These are phyloP conservation scores for Teratosphaeria viscida DNA, from an alignment of 2,329 filamentous ascomycete genomes.

Conservation along the genomic window DNA sequence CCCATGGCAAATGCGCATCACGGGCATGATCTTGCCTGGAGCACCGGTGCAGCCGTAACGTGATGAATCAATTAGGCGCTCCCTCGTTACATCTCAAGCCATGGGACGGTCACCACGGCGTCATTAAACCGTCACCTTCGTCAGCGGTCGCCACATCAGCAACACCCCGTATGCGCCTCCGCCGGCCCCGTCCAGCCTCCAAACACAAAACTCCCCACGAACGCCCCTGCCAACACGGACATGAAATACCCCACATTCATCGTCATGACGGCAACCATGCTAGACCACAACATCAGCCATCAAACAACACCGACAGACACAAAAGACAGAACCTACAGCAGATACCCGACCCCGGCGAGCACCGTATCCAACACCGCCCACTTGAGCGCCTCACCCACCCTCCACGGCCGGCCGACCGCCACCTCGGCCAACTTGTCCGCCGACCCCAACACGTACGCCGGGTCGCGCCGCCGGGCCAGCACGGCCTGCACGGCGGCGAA, in stretches of 20 bases:
- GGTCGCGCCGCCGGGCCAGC: not conserved
- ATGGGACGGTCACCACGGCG: not conserved
- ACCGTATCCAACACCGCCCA: slow-evolving; percentile 59
- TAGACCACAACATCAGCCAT: slow-evolving; percentile 28
- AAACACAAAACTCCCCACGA: slow-evolving; percentile 49
- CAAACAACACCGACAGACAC: slow-evolving; percentile 14
- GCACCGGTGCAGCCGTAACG: not conserved
- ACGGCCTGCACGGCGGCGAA: slow-evolving; percentile 9
- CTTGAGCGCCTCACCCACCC: slow-evolving; percentile 65
- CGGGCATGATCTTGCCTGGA: not conserved
- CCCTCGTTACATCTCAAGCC: not conserved
- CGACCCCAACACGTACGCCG: not conserved
- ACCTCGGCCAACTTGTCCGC: slow-evolving; percentile 4
- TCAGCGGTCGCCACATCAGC: not conserved
- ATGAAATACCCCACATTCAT: slow-evolving; percentile 76
- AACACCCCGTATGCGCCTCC: not conserved
- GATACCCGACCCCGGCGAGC: slow-evolving; percentile 63
- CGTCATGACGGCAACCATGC: slow-evolving; percentile 85
- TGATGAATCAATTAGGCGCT: not conserved
- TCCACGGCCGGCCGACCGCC: slow-evolving; percentile 51
- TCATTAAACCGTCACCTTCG: not conserved
- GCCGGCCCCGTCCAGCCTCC: slow-evolving; percentile 14
- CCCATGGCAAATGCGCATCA: not conserved
- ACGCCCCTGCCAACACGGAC: slow-evolving; percentile 62
- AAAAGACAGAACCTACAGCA: slow-evolving; percentile 52